Conservation (phyloP, 2,329 filamentous ascomycete species). For the Aspergillus sp. region DNA sequence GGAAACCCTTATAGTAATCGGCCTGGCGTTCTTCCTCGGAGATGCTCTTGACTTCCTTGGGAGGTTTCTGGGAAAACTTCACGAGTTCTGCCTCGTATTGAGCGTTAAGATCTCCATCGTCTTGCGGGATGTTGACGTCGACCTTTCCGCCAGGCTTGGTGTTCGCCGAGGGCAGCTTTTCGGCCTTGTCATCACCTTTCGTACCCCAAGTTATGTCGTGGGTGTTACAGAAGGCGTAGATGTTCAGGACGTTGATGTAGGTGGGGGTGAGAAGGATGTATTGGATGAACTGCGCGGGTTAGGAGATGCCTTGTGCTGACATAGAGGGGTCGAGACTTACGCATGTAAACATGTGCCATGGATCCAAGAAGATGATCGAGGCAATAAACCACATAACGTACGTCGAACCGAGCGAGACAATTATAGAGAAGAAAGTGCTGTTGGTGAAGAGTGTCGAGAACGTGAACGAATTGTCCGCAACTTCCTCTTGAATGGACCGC, state of each 20-base stretch:
- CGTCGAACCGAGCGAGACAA: constrained; percentile 87
- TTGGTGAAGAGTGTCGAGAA: constrained; percentile 78
- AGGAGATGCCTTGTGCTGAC: not conserved
- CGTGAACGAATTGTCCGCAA: constrained; percentile 63
- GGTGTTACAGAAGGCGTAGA: constrained; percentile 98
- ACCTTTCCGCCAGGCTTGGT: constrained; percentile 95
- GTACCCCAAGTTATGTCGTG: constrained; percentile 98
- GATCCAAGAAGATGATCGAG: constrained; percentile 92
- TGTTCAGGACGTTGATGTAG: constrained; percentile 98
- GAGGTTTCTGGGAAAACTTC: constrained; percentile 72
- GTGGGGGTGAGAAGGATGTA: constrained; percentile 94
- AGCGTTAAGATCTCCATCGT: constrained; percentile 91
- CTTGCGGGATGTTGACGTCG: constrained; percentile 79
- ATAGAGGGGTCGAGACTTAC: constrained; percentile 33
- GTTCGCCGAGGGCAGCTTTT: constrained; percentile 83
- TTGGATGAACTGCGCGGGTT: constrained; percentile 67
- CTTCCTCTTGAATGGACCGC: constrained; percentile 72
- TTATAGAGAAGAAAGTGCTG: constrained; percentile 85
- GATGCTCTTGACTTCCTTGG: constrained; percentile 58
- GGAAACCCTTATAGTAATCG: constrained; percentile 97
- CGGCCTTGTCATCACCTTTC: constrained; percentile 94
- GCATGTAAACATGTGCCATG: constrained; percentile 98
- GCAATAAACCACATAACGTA: constrained; percentile 91
- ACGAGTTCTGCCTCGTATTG: constrained; percentile 86
- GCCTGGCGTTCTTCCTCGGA: constrained; percentile 77